Evolutionary conservation across 2,329 filamentous ascomycete genomes (phyloP), one percentile per base, ranked within the genome.

Genomic region (Emergomyces pasteurianus): DNA sequence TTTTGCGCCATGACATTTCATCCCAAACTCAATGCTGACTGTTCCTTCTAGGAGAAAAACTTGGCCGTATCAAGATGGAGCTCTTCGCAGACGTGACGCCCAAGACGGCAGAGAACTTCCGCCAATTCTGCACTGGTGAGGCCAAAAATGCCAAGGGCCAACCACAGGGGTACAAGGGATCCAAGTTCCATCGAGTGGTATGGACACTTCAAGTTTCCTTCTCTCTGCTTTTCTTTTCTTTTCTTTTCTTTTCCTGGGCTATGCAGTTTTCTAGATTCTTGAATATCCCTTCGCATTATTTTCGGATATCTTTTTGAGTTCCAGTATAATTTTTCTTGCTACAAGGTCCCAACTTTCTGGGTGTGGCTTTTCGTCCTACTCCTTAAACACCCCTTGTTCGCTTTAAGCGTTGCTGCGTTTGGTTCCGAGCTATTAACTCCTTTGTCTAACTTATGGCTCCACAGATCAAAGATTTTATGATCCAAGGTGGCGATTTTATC

Each of bases 381-480:
- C n/a, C n/a, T n/a, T n/a, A n/a, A n/a, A n/a, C n/a, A n/a, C n/a
- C n/a, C n/a, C 7, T 31, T 43, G 42, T 43, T 18, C n/a, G n/a
- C 16, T n/a, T 21, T 18, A 18, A 6, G 42, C 14, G 42, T 43
- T 18, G 12, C n/a, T 43, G 14, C 14, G 12, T 18, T 21, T 43
- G 16, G 23, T 31, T 23, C n/a, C 23, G 21, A 52, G 5, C 9
- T 16, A 21, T 21, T 47, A 52, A 3, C 12, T 12, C 16, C 2
- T n/a, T 18, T 8, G 4, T 21, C 54, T 46, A 57, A 46, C 54
- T 18, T 8, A 57, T 34, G 23, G 28, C 58, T 34, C 16, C 43
- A 40, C 65, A 95, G 90, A 96, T 96, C 73, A 89, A 89, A 76
- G 88, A 89, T 69, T 96, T 97, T 78, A 97, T 97, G 92, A 89